phyloP scores from a whole-genome alignment of 768 basidiomycete species.

The Rossbeevera mucosa region DNA sequence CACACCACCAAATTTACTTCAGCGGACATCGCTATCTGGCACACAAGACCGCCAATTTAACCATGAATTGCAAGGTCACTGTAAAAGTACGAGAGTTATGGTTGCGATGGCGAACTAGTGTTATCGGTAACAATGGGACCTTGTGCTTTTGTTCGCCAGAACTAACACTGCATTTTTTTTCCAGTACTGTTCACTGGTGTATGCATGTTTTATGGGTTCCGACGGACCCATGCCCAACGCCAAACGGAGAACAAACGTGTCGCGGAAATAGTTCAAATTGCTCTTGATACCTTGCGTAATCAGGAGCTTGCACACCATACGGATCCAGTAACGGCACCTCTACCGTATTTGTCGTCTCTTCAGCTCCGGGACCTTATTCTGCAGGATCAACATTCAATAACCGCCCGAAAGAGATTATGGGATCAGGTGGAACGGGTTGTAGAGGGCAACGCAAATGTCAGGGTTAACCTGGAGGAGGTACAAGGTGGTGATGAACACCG shows the following conservation, averaged over 20 bases:
- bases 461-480: constrained; percentile 78
- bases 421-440: constrained; percentile 78
- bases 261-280: constrained; percentile 70
- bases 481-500: constrained; percentile 82
- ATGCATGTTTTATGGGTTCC: constrained; percentile 16
- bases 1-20: constrained; percentile 19
- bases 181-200: constrained; percentile 27
- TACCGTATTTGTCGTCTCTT: constrained; percentile 76
- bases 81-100: constrained; percentile 65
- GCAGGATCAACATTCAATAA: constrained; percentile 73
- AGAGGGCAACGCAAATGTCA: constrained; percentile 87
- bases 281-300: constrained; percentile 73
- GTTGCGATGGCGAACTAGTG: constrained; percentile 60
- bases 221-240: constrained; percentile 41
- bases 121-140: constrained; percentile 48
- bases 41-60: constrained; percentile 63
- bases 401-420: constrained; percentile 68
- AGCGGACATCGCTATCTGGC: constrained; percentile 76
- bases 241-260: constrained; percentile 61
- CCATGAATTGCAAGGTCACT: constrained; percentile 59
- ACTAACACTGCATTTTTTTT: constrained; percentile 19
- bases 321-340: constrained; percentile 70
- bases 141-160: constrained; percentile 4
- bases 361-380: constrained; percentile 86
- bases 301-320: constrained; percentile 80